Percentiles rank a stretch among this genome's conserved stretches.
Evolutionary conservation across 2,329 filamentous ascomycete genomes (phyloP).

Genomic region (Zalaria obscura): DNA sequence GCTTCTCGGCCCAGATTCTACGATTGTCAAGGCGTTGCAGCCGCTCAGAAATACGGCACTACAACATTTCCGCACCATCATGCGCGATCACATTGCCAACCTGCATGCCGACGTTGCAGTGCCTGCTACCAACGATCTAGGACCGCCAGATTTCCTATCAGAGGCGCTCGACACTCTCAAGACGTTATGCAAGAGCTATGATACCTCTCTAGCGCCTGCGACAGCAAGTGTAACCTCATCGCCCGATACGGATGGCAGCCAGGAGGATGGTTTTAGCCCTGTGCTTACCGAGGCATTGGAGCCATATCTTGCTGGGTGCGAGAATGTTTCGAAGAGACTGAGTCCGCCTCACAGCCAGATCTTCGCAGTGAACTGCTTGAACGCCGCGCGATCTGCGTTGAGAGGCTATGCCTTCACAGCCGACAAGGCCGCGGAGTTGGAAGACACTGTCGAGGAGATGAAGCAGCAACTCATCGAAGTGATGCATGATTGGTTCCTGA

Average conservation of each 20-base stretch:
- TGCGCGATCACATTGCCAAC: slow-evolving; percentile 65
- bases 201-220: slow-evolving; percentile 52
- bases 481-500: slow-evolving; percentile 52
- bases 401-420: slow-evolving; percentile 50
- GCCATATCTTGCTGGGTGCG: slow-evolving; percentile 67
- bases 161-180: slow-evolving; percentile 68
- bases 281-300: slow-evolving; percentile 70
- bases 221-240: slow-evolving; percentile 17
- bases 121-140: slow-evolving; percentile 54
- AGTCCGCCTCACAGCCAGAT: slow-evolving; percentile 44
- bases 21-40: slow-evolving; percentile 53
- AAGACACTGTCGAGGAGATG: slow-evolving; percentile 15
- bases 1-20: slow-evolving; percentile 55
- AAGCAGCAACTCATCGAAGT: slow-evolving; percentile 39
- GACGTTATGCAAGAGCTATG: slow-evolving; percentile 72
- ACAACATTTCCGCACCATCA: slow-evolving; percentile 66
- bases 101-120: slow-evolving; percentile 59
- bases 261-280: slow-evolving; percentile 53
- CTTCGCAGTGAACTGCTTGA: slow-evolving; percentile 59
- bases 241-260: slow-evolving; percentile 29
- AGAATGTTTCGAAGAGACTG: slow-evolving; percentile 51
- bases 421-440: slow-evolving; percentile 25
- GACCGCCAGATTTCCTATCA: slow-evolving; percentile 64
- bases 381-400: slow-evolving; percentile 43
- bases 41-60: slow-evolving; percentile 63